phyloP scores from a whole-genome alignment of 1,139 yeast species.

The Suhomyces bolitotheri region DNA sequence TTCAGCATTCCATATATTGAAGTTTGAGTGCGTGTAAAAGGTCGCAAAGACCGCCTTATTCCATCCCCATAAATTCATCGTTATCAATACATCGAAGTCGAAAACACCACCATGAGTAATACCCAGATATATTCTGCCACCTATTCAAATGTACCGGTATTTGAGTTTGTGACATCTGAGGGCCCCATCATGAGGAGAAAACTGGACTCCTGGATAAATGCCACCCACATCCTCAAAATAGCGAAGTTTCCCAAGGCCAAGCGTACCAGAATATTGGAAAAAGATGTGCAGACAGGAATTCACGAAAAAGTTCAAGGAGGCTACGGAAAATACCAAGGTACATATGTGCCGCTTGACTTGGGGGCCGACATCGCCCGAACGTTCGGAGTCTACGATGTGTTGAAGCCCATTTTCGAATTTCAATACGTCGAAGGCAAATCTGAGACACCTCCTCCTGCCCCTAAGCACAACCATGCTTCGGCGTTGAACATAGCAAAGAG shows the following conservation, averaged over 20 bases:
- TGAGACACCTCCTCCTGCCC: conserved; percentile 78
- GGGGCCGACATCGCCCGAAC: conserved; percentile 60
- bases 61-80: too few relatives aligned
- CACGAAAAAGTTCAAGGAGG: conserved; percentile 97
- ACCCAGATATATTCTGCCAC: conserved; percentile 72
- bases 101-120: conserved; percentile 22
- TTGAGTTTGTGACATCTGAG: conserved; percentile 67
- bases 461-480: conserved; percentile 77
- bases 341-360: conserved; percentile 79
- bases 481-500: conserved; percentile 52
- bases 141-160: conserved; percentile 77
- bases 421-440: conserved; percentile 55
- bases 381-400: conserved; percentile 66
- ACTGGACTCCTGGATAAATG: conserved; percentile 82
- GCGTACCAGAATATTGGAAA: conserved; percentile 80
- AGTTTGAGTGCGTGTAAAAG: too few relatives aligned
- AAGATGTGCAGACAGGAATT: conserved; percentile 79
- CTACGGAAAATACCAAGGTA: conserved; percentile 92
- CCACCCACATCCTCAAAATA: conserved; percentile 84
- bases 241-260: conserved; percentile 87
- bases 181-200: conserved; percentile 83
- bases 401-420: conserved; percentile 70
- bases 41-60: too few relatives aligned
- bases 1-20: too few relatives aligned
- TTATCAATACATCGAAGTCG: conserved; percentile 1